phyloP scores from a whole-genome alignment of 495 filamentous ascomycete genomes.

The Platismatia glauca region DNA sequence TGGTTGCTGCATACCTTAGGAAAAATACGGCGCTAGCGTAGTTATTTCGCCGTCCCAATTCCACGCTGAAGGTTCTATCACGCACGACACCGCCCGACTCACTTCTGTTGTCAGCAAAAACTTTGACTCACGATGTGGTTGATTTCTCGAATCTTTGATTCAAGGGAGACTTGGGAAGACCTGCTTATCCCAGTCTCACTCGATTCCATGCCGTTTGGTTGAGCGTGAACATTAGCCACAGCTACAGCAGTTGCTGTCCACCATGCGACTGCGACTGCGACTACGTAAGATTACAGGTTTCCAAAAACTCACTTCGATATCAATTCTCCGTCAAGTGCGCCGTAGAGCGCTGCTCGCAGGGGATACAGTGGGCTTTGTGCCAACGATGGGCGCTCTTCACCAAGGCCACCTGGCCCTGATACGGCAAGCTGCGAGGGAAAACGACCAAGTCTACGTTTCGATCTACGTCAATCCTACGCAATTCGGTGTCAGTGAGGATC shows the following conservation, averaged over 20 bases:
- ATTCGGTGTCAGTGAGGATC: constrained; percentile 84
- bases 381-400: constrained; percentile 95
- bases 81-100: neutral
- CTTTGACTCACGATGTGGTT: neutral
- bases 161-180: neutral
- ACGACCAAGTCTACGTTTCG: constrained; percentile 74
- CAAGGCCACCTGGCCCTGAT: constrained; percentile 82
- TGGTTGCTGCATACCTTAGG: neutral
- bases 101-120: neutral
- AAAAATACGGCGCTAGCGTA: neutral
- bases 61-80: constrained; percentile 7
- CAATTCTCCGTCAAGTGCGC: constrained; percentile 62
- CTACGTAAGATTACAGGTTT: constrained; percentile 1
- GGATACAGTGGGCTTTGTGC: constrained; percentile 70
- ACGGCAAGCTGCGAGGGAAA: constrained; percentile 74
- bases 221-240: neutral
- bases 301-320: constrained; percentile 53
- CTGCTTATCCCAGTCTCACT: neutral
- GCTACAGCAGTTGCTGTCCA: neutral
- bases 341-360: constrained; percentile 47
- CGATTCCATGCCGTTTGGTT: neutral
- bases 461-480: constrained; percentile 96
- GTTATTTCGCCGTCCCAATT: constrained; percentile 1
- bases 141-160: neutral
- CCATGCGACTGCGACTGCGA: neutral